phyloP scores from a whole-genome alignment of 2,329 filamentous ascomycete species.

The Xylaria sp. region DNA sequence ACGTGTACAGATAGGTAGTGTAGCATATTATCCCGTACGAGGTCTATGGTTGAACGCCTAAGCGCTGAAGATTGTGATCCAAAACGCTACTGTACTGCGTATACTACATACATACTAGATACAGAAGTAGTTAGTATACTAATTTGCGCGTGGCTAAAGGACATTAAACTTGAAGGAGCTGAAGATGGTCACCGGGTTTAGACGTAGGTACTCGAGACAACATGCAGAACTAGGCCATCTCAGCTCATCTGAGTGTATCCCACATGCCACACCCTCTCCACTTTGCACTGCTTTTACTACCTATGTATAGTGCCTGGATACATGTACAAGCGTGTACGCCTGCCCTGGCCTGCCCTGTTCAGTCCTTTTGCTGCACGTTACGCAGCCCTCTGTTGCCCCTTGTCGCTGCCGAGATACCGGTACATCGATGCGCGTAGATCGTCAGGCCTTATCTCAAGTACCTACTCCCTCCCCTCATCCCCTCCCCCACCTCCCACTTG shows the following conservation, averaged over 20 bases:
- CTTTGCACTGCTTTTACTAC: background rate
- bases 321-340: too few species aligned
- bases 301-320: conserved; percentile 19
- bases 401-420: conserved; percentile 18
- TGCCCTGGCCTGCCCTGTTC: conserved; percentile 12
- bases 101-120: too few species aligned
- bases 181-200: conserved; percentile 27
- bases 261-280: conserved; percentile 29
- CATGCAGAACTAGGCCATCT: conserved; percentile 28
- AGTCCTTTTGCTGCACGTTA: conserved; percentile 29
- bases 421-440: conserved; percentile 1
- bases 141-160: background rate
- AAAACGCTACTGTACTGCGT: too few species aligned
- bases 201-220: conserved; percentile 28
- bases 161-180: conserved; percentile 18
- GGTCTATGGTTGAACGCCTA: background rate
- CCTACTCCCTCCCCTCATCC: background rate
- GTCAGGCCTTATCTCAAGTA: conserved; percentile 26
- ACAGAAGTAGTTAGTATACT: too few species aligned
- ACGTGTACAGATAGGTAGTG: background rate
- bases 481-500: conserved; percentile 5
- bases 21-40: background rate
- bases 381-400: conserved; percentile 21
- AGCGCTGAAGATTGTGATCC: background rate
- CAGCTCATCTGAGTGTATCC: conserved; percentile 29